Percentiles rank a stretch among this genome's conserved stretches.
phyloP scores from a whole-genome alignment of 169 alveolate species.

The Plasmodium malariae region DNA sequence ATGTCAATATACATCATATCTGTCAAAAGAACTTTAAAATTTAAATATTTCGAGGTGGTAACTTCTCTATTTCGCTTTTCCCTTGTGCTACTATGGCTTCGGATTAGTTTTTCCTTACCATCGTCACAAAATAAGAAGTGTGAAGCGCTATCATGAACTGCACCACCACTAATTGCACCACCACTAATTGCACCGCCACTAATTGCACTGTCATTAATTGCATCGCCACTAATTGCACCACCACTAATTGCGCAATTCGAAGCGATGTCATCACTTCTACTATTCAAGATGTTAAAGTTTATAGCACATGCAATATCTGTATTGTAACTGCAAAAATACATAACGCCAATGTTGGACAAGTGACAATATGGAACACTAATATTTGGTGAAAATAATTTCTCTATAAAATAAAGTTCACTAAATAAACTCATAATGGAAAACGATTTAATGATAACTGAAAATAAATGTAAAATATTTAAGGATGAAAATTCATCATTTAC shows the following conservation, averaged over 20 bases:
- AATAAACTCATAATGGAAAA: constrained; percentile 10
- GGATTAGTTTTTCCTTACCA: too few relatives aligned
- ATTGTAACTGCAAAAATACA: constrained; percentile 19
- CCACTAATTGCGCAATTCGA: not conserved
- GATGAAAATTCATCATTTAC: constrained; percentile 35
- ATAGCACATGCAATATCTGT: constrained; percentile 32
- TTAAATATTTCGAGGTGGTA: not conserved
- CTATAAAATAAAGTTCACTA: constrained; percentile 47
- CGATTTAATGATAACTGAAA: constrained; percentile 41
- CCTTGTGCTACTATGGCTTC: not conserved
- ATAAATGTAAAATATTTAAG: constrained; percentile 24
- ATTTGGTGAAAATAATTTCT: constrained; percentile 14
- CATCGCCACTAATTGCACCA: too few relatives aligned
- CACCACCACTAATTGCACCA: too few relatives aligned
- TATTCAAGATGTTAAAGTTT: not conserved
- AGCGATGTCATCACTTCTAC: not conserved
- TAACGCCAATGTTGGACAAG: constrained; percentile 18
- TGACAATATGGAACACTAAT: constrained; percentile 6
- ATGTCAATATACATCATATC: constrained; percentile 30
- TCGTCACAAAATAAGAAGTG: not conserved
- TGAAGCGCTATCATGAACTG: not conserved
- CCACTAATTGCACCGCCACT: too few relatives aligned
- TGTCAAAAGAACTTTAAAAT: not conserved
- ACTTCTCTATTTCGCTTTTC: not conserved
- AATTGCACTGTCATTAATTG: not conserved